These are phyloP conservation scores for Apiospora arundinis DNA, from an alignment of 2,329 filamentous ascomycete genomes.

Conservation along the genomic window DNA sequence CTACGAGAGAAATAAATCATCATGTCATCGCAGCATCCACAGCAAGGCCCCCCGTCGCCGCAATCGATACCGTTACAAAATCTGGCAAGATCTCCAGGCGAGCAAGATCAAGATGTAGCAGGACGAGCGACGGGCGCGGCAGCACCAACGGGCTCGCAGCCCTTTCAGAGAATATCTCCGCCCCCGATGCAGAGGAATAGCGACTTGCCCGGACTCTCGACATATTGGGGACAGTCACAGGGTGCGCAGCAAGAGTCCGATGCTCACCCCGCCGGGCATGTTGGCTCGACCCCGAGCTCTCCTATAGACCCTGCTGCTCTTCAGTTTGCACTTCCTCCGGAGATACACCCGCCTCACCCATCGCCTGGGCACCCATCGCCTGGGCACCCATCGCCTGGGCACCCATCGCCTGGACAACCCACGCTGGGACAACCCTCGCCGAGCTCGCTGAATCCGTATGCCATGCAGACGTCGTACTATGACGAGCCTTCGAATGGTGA, in stretches of 20 bases:
- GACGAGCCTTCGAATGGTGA: conserved; percentile 47
- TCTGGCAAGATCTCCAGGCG: conserved; percentile 42
- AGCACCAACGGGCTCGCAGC: conserved; percentile 26
- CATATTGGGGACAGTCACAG: conserved; percentile 60
- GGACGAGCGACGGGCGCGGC: conserved; percentile 33
- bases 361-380: conserved; percentile 34
- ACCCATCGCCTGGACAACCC: conserved; percentile 27
- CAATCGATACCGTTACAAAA: conserved; percentile 77
- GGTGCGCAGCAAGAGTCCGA: conserved; percentile 47
- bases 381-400: conserved; percentile 34
- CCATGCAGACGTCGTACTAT: conserved; percentile 48
- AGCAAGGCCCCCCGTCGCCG: conserved; percentile 52
- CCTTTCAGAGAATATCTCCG: conserved; percentile 29
- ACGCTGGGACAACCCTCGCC: conserved; percentile 34
- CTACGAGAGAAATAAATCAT: conserved; percentile 18
- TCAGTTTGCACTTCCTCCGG: conserved; percentile 61
- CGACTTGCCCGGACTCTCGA: conserved; percentile 52
- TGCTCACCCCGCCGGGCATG: conserved; percentile 26
- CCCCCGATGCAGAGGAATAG: conserved; percentile 34
- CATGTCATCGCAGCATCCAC: conserved; percentile 46
- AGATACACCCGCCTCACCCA: conserved; percentile 46
- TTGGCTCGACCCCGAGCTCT: conserved; percentile 47
- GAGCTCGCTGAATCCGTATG: conserved; percentile 38
- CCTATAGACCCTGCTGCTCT: conserved; percentile 60
- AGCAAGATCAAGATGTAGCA: conserved; percentile 23